Evolutionary conservation across 2,329 filamentous ascomycete genomes (phyloP).

Genomic region (Phoma sp.): DNA sequence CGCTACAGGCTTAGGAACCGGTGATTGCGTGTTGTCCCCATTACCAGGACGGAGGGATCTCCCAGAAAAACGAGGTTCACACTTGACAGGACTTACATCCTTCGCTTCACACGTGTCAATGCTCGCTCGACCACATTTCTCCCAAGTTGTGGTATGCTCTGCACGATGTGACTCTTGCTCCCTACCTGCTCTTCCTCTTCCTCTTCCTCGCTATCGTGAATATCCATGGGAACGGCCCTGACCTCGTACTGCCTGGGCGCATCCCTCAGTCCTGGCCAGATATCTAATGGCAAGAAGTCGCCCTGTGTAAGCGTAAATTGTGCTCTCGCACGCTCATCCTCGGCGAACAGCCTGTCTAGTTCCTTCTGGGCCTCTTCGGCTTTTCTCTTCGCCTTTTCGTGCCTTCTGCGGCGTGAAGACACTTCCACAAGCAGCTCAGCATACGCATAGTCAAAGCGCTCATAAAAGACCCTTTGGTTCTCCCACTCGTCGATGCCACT

Average conservation of each 20-base stretch:
- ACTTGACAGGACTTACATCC: constrained; percentile 31
- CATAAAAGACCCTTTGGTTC: constrained; percentile 80
- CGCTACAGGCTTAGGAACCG: neutral
- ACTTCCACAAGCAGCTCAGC: constrained; percentile 84
- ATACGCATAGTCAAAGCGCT: constrained; percentile 84
- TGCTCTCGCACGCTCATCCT: constrained; percentile 75
- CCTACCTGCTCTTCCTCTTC: constrained; percentile 19
- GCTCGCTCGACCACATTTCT: constrained; percentile 45
- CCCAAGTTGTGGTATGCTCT: constrained; percentile 44
- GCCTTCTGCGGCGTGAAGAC: constrained; percentile 72
- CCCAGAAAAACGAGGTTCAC: neutral
- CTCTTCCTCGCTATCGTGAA: constrained; percentile 23
- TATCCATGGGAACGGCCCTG: constrained; percentile 23
- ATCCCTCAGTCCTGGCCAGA: constrained; percentile 71
- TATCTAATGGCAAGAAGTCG: constrained; percentile 83
- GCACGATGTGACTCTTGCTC: constrained; percentile 20
- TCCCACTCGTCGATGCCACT: constrained; percentile 73
- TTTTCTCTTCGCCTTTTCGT: constrained; percentile 74
- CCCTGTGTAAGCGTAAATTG: constrained; percentile 82
- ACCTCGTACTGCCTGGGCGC: constrained; percentile 45
- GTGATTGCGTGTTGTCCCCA: too few species aligned
- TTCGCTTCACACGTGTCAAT: constrained; percentile 43
- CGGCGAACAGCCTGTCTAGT: constrained; percentile 74
- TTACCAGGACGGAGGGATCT: neutral
- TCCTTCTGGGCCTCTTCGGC: constrained; percentile 79